Conservation (phyloP, 257 asterid species). For the Lithospermum erythrorhizon region DNA sequence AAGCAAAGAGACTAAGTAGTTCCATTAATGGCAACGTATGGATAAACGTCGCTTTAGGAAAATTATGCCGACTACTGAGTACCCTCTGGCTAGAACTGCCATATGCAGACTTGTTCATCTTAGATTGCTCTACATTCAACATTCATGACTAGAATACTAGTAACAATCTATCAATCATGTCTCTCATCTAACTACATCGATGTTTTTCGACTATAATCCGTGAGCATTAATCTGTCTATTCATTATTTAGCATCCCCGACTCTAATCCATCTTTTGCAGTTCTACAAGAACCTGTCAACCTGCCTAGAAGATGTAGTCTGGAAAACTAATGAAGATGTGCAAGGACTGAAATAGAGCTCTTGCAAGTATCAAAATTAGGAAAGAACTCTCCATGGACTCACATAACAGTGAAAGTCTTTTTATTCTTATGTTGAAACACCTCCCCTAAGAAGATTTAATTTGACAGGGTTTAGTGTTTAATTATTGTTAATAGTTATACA, state of each 20-base stretch:
- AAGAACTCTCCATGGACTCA: background rate
- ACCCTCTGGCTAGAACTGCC: background rate
- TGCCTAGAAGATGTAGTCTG: constrained; percentile 76
- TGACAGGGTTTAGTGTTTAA: background rate
- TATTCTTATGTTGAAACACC: constrained; percentile 25
- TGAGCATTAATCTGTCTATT: background rate
- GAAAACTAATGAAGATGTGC: constrained; percentile 90
- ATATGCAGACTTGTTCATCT: background rate
- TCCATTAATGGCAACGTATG: background rate
- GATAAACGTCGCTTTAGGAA: background rate
- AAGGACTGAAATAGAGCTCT: constrained; percentile 30
- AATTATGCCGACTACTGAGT: background rate
- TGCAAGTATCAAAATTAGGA: background rate
- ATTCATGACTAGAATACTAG: background rate
- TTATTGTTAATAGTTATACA: constrained; percentile 4
- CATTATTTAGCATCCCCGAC: background rate
- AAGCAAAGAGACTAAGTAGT: background rate
- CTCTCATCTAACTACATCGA: background rate
- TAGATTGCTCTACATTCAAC: background rate
- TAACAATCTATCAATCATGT: background rate
- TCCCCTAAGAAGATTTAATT: constrained; percentile 24
- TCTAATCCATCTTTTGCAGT: constrained; percentile 33
- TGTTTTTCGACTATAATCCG: background rate
- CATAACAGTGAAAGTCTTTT: constrained; percentile 8
- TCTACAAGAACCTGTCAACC: constrained; percentile 69